Percentiles rank a stretch among this genome's conserved stretches.
phyloP scores from a whole-genome alignment of 805 yeast species.

The Candida ipomoeae region DNA sequence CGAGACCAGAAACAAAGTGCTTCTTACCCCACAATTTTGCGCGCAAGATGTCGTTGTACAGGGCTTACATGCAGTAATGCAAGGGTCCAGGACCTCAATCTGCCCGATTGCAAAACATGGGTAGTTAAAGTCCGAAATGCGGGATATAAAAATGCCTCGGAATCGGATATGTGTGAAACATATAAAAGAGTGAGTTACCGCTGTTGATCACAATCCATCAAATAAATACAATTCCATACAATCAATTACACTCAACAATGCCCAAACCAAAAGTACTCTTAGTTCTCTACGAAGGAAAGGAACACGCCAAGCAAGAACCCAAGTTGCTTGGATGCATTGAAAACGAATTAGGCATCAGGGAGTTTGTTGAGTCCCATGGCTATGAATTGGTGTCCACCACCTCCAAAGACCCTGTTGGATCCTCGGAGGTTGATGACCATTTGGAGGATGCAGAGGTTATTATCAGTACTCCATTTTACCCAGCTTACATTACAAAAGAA shows the following conservation, averaged over 20 bases:
- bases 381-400: constrained; percentile 63
- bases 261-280: constrained; percentile 41
- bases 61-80: not conserved
- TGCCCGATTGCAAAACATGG: not conserved
- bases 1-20: not conserved
- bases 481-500: constrained; percentile 67
- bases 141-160: constrained; percentile 7
- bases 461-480: constrained; percentile 81
- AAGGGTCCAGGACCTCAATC: not conserved
- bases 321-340: constrained; percentile 66
- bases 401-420: constrained; percentile 60
- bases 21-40: constrained; percentile 4
- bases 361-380: constrained; percentile 62
- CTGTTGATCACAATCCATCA: not conserved
- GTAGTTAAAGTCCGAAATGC: not conserved
- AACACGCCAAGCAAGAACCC: constrained; percentile 57
- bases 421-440: constrained; percentile 57
- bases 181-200: not conserved
- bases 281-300: constrained; percentile 55
- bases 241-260: constrained; percentile 6
- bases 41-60: not conserved
- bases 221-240: not conserved
- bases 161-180: not conserved
- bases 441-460: constrained; percentile 70
- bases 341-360: constrained; percentile 68